These are phyloP conservation scores for Clitopilus hobsonii DNA, from an alignment of 768 basidiomycete genomes.

Conservation along the genomic window DNA sequence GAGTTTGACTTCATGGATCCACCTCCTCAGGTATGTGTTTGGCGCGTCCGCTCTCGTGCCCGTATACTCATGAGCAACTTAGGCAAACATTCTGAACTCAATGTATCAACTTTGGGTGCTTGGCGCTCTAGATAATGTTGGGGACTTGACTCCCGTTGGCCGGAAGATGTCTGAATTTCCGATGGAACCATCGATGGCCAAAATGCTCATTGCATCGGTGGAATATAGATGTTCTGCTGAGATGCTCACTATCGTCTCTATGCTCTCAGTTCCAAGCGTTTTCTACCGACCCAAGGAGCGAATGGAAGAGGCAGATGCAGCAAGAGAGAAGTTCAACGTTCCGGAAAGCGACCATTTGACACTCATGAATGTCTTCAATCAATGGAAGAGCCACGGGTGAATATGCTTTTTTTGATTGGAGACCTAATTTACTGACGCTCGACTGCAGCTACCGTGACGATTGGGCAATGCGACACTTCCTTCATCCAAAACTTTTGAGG, in stretches of 20 bases:
- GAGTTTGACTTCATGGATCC: constrained; percentile 99
- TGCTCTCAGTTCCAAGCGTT: constrained; percentile 96
- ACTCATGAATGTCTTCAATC: constrained; percentile 91
- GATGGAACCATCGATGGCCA: constrained; percentile 98
- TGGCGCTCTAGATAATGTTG: constrained; percentile 94
- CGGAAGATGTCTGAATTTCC: constrained; percentile 99
- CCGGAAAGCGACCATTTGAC: constrained; percentile 98
- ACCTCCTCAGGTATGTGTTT: constrained; percentile 77
- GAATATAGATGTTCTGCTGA: constrained; percentile 91
- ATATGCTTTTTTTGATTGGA: constrained; percentile 18
- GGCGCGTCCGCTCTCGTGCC: neutral
- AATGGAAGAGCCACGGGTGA: constrained; percentile 95
- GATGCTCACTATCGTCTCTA: constrained; percentile 98
- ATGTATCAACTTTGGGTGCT: constrained; percentile 99
- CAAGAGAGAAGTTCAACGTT: constrained; percentile 97
- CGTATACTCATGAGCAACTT: constrained; percentile 1
- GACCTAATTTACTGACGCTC: constrained; percentile 3
- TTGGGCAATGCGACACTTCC: constrained; percentile 92
- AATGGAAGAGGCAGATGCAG: constrained; percentile 96
- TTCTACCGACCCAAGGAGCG: constrained; percentile 97
- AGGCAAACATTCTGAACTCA: constrained; percentile 97
- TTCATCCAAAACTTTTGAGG: constrained; percentile 92
- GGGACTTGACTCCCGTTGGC: constrained; percentile 89
- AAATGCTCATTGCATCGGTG: constrained; percentile 96
- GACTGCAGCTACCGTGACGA: constrained; percentile 82